Evolutionary conservation across 257 asterid genomes (phyloP), one percentile per base, ranked within the genome.

Genomic region (Salvia rosmarinus): DNA sequence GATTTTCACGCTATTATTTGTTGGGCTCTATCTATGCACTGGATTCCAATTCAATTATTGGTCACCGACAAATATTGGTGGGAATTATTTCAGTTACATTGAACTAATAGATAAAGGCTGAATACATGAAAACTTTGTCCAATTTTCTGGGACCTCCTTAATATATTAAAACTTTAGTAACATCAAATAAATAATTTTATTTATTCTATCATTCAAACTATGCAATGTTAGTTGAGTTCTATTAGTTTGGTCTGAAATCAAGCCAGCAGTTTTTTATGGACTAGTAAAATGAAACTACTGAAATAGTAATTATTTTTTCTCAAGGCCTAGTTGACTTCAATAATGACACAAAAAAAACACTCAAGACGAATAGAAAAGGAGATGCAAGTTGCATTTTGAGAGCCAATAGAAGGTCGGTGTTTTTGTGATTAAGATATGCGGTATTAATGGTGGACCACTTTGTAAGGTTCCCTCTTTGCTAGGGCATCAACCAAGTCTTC

Each of bases 391-490:
- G 78, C 55, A 34, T n/a, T 44, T 44, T 49, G 55, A 34, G 44
- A 74, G 68, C 30, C 42, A 46, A 66, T 74, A 51, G 46, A 30
- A 43, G 47, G 35, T 5, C 23, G 9, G 63, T 12, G 19, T 25
- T 56, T 30, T 20, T 21, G 3, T 23, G 8, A 54, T 19, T 19
- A 5, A 7, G 58, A 67, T 25, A 13, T 6, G 14, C 8, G 25
- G 1, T n/a, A 19, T 35, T n/a, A n/a, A n/a, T 50, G 28, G 59
- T 19, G 67, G 73, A 65, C 73, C 78, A 74, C 67, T 55, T 74
- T 61, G 42, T 42, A 49, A 37, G 11, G 10, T 72, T 12, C 11
- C 25, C 25, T 49, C 56, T 49, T 47, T 5, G 56, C 5, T 54
- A 9, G 35, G 60, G 34, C 60, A 52, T 52, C 59, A 60, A 35